Evolutionary conservation across 2,329 filamentous ascomycete species (phyloP).

Genomic region (Diaporthe sp.): DNA sequence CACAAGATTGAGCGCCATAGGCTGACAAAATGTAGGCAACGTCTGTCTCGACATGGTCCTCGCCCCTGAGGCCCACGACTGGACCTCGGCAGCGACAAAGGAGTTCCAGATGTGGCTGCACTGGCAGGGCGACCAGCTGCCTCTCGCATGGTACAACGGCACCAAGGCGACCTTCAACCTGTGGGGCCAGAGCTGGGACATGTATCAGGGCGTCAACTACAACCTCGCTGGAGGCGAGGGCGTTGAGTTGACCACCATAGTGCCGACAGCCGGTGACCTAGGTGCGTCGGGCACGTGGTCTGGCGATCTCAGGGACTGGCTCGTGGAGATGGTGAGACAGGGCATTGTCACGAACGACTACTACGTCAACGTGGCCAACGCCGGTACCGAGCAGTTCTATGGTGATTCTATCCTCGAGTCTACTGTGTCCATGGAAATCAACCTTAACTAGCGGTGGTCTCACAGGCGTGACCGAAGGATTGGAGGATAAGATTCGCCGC

Average conservation of each 20-base stretch:
- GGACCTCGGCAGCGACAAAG: slow-evolving; percentile 33
- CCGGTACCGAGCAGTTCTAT: slow-evolving; percentile 36
- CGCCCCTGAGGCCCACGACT: slow-evolving; percentile 23
- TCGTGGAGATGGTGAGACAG: slow-evolving; percentile 30
- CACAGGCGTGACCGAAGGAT: neutral
- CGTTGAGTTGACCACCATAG: slow-evolving; percentile 30
- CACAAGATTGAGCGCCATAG: neutral
- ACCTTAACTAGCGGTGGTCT: slow-evolving; percentile 1
- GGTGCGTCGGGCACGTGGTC: slow-evolving; percentile 33
- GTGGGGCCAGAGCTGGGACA: slow-evolving; percentile 33
- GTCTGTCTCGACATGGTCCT: slow-evolving; percentile 30
- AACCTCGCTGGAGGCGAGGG: slow-evolving; percentile 28
- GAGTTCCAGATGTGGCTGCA: slow-evolving; percentile 36
- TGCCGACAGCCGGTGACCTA: slow-evolving; percentile 9
- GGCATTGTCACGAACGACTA: slow-evolving; percentile 33
- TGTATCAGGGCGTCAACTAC: slow-evolving; percentile 38
- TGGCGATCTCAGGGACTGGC: slow-evolving; percentile 35
- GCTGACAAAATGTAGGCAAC: slow-evolving; percentile 12
- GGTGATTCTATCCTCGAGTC: slow-evolving; percentile 34
- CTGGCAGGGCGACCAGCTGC: slow-evolving; percentile 34
- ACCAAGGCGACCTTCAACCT: slow-evolving; percentile 35
- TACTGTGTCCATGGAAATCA: slow-evolving; percentile 27
- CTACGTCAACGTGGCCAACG: slow-evolving; percentile 34
- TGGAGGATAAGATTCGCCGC: neutral
- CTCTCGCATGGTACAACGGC: slow-evolving; percentile 35